phyloP scores from a whole-genome alignment of 1,284 basidiomycete species.

The Malassezia equina region DNA sequence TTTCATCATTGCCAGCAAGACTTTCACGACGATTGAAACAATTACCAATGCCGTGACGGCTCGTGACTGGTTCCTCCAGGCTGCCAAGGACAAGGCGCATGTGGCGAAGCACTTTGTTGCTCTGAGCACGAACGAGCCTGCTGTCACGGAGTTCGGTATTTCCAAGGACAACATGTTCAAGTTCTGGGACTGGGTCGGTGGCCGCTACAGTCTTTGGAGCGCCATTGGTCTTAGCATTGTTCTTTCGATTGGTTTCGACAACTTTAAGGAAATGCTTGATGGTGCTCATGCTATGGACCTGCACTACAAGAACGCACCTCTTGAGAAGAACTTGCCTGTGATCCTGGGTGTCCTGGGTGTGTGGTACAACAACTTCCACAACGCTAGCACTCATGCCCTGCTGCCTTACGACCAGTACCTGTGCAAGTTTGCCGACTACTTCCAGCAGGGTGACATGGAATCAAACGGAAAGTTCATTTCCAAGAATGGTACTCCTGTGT shows the following conservation, averaged over 20 bases:
- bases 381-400: conserved; percentile 84
- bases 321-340: conserved; percentile 86
- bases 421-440: conserved; percentile 98
- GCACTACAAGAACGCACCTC: conserved; percentile 78
- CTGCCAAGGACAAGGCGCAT: conserved; percentile 65
- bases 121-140: conserved; percentile 87
- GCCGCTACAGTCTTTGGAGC: conserved; percentile 94
- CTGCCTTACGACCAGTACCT: conserved; percentile 97
- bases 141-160: conserved; percentile 91
- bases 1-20: conserved; percentile 96
- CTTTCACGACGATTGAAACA: conserved; percentile 98
- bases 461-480: conserved; percentile 95
- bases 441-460: conserved; percentile 99
- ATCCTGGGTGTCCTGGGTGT: conserved; percentile 81
- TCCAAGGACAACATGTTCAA: conserved; percentile 91
- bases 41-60: conserved; percentile 95
- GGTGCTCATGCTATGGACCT: conserved; percentile 97
- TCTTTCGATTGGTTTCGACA: conserved; percentile 81
- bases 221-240: conserved; percentile 93
- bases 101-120: conserved; percentile 99
- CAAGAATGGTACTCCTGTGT: conserved; percentile 78
- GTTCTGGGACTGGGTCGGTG: conserved; percentile 99
- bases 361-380: conserved; percentile 99
- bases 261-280: conserved; percentile 78
- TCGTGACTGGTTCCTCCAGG: conserved; percentile 80